These are phyloP conservation scores for Cryptosporidium andersoni DNA, from an alignment of 169 alveolate species.

Conservation along the genomic window DNA sequence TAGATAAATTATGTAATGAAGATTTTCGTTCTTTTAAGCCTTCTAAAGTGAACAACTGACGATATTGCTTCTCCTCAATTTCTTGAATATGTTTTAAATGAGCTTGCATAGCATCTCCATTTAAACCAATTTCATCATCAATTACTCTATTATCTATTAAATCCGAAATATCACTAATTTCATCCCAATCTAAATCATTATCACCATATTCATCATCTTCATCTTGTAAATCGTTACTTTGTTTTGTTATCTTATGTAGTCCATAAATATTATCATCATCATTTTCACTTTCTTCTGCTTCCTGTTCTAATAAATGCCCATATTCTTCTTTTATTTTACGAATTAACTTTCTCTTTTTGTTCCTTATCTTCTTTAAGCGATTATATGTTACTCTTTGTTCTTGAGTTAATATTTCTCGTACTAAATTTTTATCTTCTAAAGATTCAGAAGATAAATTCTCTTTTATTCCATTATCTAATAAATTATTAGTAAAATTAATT, in stretches of 20 bases:
- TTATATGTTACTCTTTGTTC: slow-evolving; percentile 9
- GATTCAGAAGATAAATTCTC: too few species aligned
- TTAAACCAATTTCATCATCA: slow-evolving; percentile 15
- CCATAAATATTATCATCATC: slow-evolving; percentile 25
- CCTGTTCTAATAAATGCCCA: slow-evolving; percentile 54
- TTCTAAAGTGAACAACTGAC: slow-evolving; percentile 50
- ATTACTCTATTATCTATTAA: slow-evolving; percentile 41
- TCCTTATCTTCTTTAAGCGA: slow-evolving; percentile 22
- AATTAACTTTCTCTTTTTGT: slow-evolving; percentile 16
- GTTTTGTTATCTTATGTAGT: neutral
- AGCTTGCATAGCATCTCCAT: slow-evolving; percentile 67
- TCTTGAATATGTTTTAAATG: slow-evolving; percentile 52
- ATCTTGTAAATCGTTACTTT: slow-evolving; percentile 14
- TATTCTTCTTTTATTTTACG: slow-evolving; percentile 36
- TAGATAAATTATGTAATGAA: neutral
- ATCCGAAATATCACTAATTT: slow-evolving; percentile 52
- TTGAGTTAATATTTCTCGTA: neutral
- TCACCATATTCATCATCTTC: slow-evolving; percentile 24
- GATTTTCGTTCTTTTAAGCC: slow-evolving; percentile 62
- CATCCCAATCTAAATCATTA: slow-evolving; percentile 65
- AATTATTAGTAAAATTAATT: too few species aligned
- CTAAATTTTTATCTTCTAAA: neutral
- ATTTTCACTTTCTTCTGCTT: slow-evolving; percentile 52
- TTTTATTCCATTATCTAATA: too few species aligned
- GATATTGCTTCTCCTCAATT: slow-evolving; percentile 57